Base-by-base conservation (phyloP, 371 early-diverging fungal species). In the Entomophthora muscae region DNA sequence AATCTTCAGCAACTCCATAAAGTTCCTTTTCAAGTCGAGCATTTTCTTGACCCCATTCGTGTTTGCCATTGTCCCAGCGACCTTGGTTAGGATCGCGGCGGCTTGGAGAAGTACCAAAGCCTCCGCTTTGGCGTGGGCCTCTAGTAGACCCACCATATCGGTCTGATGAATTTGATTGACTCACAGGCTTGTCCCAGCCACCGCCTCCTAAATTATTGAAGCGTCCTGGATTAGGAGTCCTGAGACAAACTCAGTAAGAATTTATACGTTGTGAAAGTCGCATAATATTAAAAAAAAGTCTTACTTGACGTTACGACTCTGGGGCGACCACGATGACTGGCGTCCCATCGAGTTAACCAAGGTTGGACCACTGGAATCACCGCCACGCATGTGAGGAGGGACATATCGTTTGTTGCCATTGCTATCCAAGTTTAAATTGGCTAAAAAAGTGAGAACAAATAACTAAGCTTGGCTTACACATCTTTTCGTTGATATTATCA, bases 21-120 rank as follows among this genome's bases (percentile, higher is more conserved):
- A 93, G 78, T 65, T 86, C 85, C 31, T 71, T 66, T 72, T 95
- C 96, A 29, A 85, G 64, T 52, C 84, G 81, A 59, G 83, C 77
- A 75, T 90, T 87, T 64, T 81, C 78, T 63, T 75, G 72, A 22
- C 80, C 86, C 61, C 79, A 77, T 59, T 82, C 80, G 66, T 93
- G 93, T 28, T 76, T 74, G 54, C 86, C 89, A 63, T 83, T 72
- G 64, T 81, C 76, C 86, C 86, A 88, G 22, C 70, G 65, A 22
- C 72, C 76, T 68, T 65, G 69, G 22, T 76, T 75, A 65, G 78
- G 76, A 60, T 76, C 76, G 64, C 71, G 70, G 58, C 80, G 73
- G 67, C 78, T 73, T 32, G 66, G 69, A 63, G 67, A 70, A 56
- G 73, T 76, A 21, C 73, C 76, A 33, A 71, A 71, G n/a, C 71